These are phyloP conservation scores for Rhizomucor pusillus DNA, from an alignment of 371 early-diverging fungal species.

Conservation along the genomic window DNA sequence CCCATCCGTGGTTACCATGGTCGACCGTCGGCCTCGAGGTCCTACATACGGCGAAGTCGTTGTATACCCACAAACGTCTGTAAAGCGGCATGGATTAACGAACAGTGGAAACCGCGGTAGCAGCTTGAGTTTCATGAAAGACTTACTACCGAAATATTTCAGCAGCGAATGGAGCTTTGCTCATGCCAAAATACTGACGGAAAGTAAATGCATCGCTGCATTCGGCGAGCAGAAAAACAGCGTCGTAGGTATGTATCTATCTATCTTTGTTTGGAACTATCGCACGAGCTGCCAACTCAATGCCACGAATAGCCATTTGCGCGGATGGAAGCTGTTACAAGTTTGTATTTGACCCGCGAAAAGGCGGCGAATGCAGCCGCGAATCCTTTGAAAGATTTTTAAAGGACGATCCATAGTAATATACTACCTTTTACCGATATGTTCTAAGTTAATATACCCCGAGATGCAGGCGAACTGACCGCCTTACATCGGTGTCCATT, in stretches of 20 bases:
- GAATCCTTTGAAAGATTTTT: constrained; percentile 67
- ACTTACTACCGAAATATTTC: constrained; percentile 90
- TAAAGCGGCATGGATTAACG: constrained; percentile 36
- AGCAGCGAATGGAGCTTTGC: constrained; percentile 94
- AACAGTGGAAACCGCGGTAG: constrained; percentile 44
- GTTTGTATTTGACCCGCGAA: constrained; percentile 77
- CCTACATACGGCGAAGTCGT: constrained; percentile 61
- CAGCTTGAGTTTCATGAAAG: constrained; percentile 85
- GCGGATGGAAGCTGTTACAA: constrained; percentile 86
- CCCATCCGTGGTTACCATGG: constrained; percentile 38
- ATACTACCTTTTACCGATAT: neutral
- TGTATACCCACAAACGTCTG: constrained; percentile 22
- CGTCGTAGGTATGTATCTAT: constrained; percentile 55
- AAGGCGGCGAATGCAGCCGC: constrained; percentile 76
- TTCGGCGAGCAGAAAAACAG: constrained; percentile 76
- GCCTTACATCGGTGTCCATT: too few relatives aligned
- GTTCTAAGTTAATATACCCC: too few relatives aligned
- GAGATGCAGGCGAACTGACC: too few relatives aligned
- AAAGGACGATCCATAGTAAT: constrained; percentile 21
- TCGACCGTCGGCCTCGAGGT: constrained; percentile 44
- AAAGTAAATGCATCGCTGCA: constrained; percentile 77
- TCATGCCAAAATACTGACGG: constrained; percentile 76
- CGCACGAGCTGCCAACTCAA: neutral
- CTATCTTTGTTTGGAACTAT: neutral
- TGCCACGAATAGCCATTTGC: constrained; percentile 59